Evolutionary conservation across 495 filamentous ascomycete species (phyloP).

Genomic region (Daldinia concentrica): DNA sequence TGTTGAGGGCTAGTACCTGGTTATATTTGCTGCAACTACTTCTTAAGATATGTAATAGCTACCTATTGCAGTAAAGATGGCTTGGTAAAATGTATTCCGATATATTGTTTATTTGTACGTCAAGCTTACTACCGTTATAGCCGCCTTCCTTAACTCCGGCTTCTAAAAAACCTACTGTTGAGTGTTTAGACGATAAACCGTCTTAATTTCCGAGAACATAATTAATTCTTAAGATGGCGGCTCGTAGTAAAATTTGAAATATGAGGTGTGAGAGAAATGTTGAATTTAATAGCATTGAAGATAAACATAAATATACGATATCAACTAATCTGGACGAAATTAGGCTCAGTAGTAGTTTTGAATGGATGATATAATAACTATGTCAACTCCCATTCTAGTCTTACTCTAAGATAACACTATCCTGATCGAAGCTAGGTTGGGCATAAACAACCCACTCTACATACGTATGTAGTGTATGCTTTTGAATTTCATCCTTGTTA

Average conservation of each 20-base stretch:
- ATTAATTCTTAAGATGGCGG: background rate
- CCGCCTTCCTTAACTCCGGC: background rate
- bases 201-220: background rate
- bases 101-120: background rate
- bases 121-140: background rate
- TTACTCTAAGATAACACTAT: background rate
- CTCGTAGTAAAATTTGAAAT: background rate
- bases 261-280: background rate
- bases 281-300: background rate
- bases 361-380: background rate
- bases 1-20: no score
- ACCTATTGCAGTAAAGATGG: background rate
- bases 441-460: background rate
- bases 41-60: background rate
- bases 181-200: background rate
- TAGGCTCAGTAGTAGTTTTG: background rate
- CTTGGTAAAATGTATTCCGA: background rate
- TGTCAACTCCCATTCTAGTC: background rate
- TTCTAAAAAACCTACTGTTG: background rate
- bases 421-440: background rate
- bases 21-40: no score
- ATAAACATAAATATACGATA: background rate
- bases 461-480: no score
- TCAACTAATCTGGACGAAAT: background rate
- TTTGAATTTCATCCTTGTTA: slow-evolving; percentile 1